Conservation (phyloP, 1,284 basidiomycete species). For the Sphagnurus paluster region DNA sequence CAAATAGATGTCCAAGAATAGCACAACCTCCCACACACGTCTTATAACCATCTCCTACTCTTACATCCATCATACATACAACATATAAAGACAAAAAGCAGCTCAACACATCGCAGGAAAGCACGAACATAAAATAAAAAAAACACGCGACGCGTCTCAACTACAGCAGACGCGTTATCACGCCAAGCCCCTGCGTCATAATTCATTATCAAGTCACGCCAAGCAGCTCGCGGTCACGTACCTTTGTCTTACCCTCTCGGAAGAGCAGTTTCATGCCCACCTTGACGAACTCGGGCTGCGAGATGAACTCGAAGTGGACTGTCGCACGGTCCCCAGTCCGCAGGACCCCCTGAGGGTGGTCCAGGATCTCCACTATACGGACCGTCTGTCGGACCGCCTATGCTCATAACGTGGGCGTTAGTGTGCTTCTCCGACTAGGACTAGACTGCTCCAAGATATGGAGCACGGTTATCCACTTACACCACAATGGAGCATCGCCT, state of each 20-base stretch:
- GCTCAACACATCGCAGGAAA: neutral
- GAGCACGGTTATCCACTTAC: conserved; percentile 40
- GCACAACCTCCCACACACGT: too few species aligned
- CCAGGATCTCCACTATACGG: conserved; percentile 83
- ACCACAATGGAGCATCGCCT: conserved; percentile 86
- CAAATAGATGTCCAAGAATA: too few species aligned
- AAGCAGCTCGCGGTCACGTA: conserved; percentile 27
- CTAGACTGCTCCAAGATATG: neutral
- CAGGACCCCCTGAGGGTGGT: conserved; percentile 83
- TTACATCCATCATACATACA: neutral
- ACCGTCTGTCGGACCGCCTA: conserved; percentile 90
- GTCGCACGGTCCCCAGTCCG: conserved; percentile 90
- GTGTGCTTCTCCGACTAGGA: conserved; percentile 4
- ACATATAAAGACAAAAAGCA: neutral
- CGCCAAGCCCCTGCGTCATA: conserved; percentile 38
- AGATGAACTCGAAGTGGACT: conserved; percentile 89
- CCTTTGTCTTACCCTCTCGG: conserved; percentile 93
- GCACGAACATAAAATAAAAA: neutral
- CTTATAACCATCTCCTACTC: neutral
- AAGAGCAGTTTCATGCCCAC: conserved; percentile 91
- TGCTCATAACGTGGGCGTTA: conserved; percentile 4
- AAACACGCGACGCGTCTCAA: conserved; percentile 12
- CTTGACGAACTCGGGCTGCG: conserved; percentile 88
- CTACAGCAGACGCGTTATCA: conserved; percentile 43
- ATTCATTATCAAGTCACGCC: neutral